Percentiles rank a stretch among this genome's conserved stretches.
phyloP scores from a whole-genome alignment of 1,139 yeast species.

The Suhomyces wounanorum region DNA sequence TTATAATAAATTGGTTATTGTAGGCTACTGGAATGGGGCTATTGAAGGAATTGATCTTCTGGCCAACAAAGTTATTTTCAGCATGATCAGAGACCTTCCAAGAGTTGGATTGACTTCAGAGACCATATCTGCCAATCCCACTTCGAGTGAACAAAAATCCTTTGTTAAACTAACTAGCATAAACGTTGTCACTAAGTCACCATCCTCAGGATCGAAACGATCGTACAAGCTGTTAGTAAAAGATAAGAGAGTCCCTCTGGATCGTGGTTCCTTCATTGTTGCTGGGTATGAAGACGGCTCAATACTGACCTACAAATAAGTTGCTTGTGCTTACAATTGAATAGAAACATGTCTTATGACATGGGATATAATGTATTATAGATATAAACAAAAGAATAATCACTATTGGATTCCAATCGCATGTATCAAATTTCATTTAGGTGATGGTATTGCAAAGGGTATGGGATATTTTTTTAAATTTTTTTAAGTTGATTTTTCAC shows the following conservation, averaged over 20 bases:
- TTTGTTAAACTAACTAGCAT: conserved; percentile 18
- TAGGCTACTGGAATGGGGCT: conserved; percentile 48
- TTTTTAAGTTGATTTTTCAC: conserved; percentile 1
- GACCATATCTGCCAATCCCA: conserved; percentile 10
- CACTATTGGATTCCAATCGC: background rate
- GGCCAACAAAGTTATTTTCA: conserved; percentile 3
- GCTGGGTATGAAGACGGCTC: conserved; percentile 45
- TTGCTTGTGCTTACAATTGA: background rate
- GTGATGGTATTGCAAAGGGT: background rate
- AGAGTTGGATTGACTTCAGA: conserved; percentile 11
- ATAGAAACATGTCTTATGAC: background rate
- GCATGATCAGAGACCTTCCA: conserved; percentile 14
- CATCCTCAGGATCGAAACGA: background rate
- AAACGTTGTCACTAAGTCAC: background rate
- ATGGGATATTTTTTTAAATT: conserved; percentile 2
- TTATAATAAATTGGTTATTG: conserved; percentile 16
- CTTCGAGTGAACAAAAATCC: conserved; percentile 3
- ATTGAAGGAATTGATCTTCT: conserved; percentile 24
- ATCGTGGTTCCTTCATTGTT: conserved; percentile 19
- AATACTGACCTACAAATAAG: conserved; percentile 14
- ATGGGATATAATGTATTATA: conserved; percentile 7
- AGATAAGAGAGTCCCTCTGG: conserved; percentile 7
- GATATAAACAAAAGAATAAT: conserved; percentile 5
- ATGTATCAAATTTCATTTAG: background rate
- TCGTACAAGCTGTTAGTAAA: conserved; percentile 22